Evolutionary conservation across 352 stramenopile species (phyloP).

Genomic region (Phytopythium helicoides): DNA sequence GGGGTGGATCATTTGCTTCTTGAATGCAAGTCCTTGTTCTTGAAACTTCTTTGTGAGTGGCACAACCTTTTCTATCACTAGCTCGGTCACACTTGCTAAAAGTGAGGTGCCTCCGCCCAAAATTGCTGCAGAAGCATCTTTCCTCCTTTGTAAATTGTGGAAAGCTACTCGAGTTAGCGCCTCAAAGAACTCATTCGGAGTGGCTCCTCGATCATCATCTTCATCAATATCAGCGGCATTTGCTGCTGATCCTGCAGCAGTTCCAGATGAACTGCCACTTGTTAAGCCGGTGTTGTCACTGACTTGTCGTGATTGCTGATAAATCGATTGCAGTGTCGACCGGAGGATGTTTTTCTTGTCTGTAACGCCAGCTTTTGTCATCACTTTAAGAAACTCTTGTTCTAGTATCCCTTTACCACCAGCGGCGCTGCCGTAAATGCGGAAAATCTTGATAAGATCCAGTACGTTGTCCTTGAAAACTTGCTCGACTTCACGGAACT

Average conservation of each 20-base stretch:
- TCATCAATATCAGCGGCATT: constrained; percentile 30
- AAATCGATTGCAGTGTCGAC: constrained; percentile 71
- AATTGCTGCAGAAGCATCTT: constrained; percentile 26
- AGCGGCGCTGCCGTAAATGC: constrained; percentile 60
- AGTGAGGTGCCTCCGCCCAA: constrained; percentile 16
- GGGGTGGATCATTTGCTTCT: constrained; percentile 79
- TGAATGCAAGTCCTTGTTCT: constrained; percentile 78
- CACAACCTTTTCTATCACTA: constrained; percentile 65
- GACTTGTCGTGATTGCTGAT: constrained; percentile 55
- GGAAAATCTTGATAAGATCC: constrained; percentile 79
- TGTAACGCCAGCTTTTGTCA: constrained; percentile 70
- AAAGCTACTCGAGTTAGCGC: constrained; percentile 64
- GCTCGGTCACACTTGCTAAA: constrained; percentile 44
- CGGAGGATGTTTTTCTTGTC: constrained; percentile 81
- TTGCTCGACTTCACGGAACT: constrained; percentile 54
- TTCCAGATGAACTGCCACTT: not conserved
- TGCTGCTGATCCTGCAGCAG: constrained; percentile 1
- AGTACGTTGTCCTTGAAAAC: constrained; percentile 77
- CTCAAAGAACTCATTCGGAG: constrained; percentile 81
- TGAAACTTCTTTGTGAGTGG: constrained; percentile 77
- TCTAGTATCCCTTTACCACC: constrained; percentile 71
- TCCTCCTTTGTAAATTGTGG: constrained; percentile 68
- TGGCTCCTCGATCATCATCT: constrained; percentile 61
- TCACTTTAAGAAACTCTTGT: constrained; percentile 82
- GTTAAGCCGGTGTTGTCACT: constrained; percentile 11